Conservation (phyloP, 495 filamentous ascomycete species). For the Neurospora sp. region DNA sequence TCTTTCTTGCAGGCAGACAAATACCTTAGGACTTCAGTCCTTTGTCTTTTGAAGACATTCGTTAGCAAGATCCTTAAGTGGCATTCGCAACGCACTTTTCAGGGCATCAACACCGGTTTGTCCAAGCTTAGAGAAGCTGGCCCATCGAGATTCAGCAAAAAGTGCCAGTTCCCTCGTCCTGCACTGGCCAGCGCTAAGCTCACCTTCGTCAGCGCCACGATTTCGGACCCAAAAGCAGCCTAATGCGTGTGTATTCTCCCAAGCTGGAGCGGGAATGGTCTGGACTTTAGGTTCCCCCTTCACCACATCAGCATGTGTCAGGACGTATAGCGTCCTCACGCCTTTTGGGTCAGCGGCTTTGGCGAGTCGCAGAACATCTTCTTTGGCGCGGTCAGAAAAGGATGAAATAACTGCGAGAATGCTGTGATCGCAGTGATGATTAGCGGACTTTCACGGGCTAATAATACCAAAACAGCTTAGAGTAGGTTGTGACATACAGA, state of each 20-base stretch:
- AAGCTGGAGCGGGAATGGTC: conserved; percentile 33
- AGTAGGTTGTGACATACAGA: conserved; percentile 5
- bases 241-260: conserved; percentile 32
- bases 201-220: conserved; percentile 29
- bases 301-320: conserved; percentile 50
- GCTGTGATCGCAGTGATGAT: neutral
- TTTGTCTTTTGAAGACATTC: conserved; percentile 43
- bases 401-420: conserved; percentile 46
- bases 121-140: conserved; percentile 26
- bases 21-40: conserved; percentile 32
- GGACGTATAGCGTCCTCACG: conserved; percentile 43
- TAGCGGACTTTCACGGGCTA: neutral
- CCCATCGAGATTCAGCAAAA: conserved; percentile 35
- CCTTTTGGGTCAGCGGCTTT: conserved; percentile 36
- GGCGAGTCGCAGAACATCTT: conserved; percentile 47
- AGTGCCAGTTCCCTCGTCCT: conserved; percentile 24
- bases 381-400: conserved; percentile 50
- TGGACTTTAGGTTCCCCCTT: conserved; percentile 28
- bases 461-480: neutral
- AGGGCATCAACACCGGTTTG: conserved; percentile 42
- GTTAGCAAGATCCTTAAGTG: conserved; percentile 36
- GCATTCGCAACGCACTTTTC: conserved; percentile 29
- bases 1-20: conserved; percentile 22
- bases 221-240: conserved; percentile 53
- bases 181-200: conserved; percentile 12